Base-by-base conservation (phyloP, 257 asterid genomes). In the Capsicum chinense region DNA sequence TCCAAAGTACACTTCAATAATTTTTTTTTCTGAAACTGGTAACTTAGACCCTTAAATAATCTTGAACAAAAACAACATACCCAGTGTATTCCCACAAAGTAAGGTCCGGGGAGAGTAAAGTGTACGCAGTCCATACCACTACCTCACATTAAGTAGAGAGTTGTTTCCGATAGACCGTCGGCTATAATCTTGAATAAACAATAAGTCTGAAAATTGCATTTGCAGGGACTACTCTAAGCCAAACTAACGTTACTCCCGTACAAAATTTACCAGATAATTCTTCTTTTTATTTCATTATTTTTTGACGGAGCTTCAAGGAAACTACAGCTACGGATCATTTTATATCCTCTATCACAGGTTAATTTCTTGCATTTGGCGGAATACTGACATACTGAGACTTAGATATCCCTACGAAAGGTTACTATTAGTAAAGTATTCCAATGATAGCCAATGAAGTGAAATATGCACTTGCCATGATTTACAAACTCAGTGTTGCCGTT, bases 391-490 rank as follows among this genome's bases (percentile, higher is more conserved):
- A 21, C 21, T 13, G 3, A 70, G 79, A 50, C 13, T 74, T 21
- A 21, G 47, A 52, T 74, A 50, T 74, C 47, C 80, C 59, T 19
- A 74, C 12, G 47, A 76, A 50, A 76, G 63, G 63, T 52, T 52
- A 76, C 9, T 26, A 76, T 33, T 48, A 9, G 63, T 8, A 52
- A 52, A n/a, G 52, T 10, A 58, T 26, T 16, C 56, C 54, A 69
- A 83, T 69, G 62, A 83, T 54, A 64, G 50, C 11, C 63, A 3
- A 79, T 56, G 74, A 81, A 21, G 47, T 14, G 21, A 47, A 11
- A 68, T 35, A 64, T 69, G 86, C 81, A 85, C 95, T 92, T 89
- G 89, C 98, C 99, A 73, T 89, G 98, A 92, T 94, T 96, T 37
- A 93, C 97, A 81, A 85, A 94, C 84, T 93, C 98, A 10, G 94